These are phyloP conservation scores for Atractiella rhizophila DNA, from an alignment of 768 basidiomycete species.

Conservation along the genomic window DNA sequence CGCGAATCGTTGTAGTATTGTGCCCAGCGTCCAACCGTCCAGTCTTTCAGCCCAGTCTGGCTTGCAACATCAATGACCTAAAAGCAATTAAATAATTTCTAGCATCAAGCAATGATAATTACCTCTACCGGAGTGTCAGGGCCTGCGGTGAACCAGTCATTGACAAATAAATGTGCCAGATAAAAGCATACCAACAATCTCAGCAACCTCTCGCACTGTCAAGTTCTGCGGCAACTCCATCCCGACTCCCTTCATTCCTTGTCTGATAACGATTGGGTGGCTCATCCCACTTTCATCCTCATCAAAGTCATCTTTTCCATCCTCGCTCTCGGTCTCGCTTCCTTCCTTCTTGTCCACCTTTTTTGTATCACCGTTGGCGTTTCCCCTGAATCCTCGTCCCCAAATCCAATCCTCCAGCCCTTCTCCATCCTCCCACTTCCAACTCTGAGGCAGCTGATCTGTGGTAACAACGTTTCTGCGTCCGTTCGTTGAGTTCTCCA, in stretches of 20 bases:
- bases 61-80: slow-evolving; percentile 45
- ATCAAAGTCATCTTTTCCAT: too few species aligned
- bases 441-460: slow-evolving; percentile 36
- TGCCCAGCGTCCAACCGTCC: slow-evolving; percentile 78
- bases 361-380: too few species aligned
- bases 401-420: slow-evolving; percentile 53
- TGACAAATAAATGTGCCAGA: not conserved
- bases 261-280: slow-evolving; percentile 58
- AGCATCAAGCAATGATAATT: slow-evolving; percentile 28
- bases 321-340: too few species aligned
- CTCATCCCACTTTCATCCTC: slow-evolving; percentile 32
- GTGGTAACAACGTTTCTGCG: slow-evolving; percentile 43
- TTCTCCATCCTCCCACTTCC: slow-evolving; percentile 37
- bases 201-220: slow-evolving; percentile 54
- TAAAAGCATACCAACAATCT: slow-evolving; percentile 39
- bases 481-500: too few species aligned
- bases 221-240: slow-evolving; percentile 51
- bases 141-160: not conserved
- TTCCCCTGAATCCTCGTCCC: too few species aligned
- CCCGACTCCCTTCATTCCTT: slow-evolving; percentile 68
- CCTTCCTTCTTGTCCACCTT: too few species aligned
- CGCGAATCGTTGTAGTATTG: slow-evolving; percentile 52
- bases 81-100: not conserved
- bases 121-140: slow-evolving; percentile 61
- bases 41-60: slow-evolving; percentile 58